A percentile compares a stretch with the other conserved stretches of the same genome.
These are phyloP conservation scores for Trypanosoma scelopori DNA, from an alignment of 208 protist species.

Conservation along the genomic window DNA sequence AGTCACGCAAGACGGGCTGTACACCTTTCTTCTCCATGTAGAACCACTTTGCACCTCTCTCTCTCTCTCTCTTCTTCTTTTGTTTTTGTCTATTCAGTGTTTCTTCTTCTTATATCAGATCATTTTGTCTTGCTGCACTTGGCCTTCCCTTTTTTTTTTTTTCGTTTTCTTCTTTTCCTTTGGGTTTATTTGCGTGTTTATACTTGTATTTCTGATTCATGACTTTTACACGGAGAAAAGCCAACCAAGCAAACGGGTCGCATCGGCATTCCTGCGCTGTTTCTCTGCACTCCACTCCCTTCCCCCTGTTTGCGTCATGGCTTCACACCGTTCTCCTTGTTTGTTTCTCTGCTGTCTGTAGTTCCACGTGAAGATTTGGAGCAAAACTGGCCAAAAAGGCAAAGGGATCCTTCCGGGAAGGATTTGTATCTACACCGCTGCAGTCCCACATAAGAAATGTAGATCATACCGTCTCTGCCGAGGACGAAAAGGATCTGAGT, in stretches of 20 bases:
- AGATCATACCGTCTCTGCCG: conserved; percentile 5
- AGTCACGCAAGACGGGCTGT: too few relatives aligned
- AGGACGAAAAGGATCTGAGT: conserved; percentile 14
- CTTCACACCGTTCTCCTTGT: conserved; percentile 8
- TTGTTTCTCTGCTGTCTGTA: conserved; percentile 8
- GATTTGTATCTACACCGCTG: conserved; percentile 17
- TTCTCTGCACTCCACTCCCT: neutral
- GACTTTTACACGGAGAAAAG: neutral
- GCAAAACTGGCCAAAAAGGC: conserved; percentile 23
- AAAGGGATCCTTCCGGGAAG: conserved; percentile 5
- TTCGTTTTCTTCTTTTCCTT: conserved; percentile 1
- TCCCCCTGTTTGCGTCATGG: neutral
- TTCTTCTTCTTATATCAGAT: too few relatives aligned
- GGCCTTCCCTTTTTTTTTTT: neutral
- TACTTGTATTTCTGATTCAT: neutral
- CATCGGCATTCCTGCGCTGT: too few relatives aligned
- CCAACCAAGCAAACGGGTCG: too few relatives aligned
- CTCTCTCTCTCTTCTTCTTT: too few relatives aligned
- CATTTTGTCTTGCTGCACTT: too few relatives aligned
- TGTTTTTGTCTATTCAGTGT: too few relatives aligned
- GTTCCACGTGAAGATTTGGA: conserved; percentile 9
- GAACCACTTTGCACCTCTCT: too few relatives aligned
- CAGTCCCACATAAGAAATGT: conserved; percentile 10
- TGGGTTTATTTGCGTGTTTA: conserved; percentile 4
- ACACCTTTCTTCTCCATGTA: too few relatives aligned